Evolutionary conservation across 768 basidiomycete species (phyloP).

Genomic region (Tylopilus vinaceipallidus): DNA sequence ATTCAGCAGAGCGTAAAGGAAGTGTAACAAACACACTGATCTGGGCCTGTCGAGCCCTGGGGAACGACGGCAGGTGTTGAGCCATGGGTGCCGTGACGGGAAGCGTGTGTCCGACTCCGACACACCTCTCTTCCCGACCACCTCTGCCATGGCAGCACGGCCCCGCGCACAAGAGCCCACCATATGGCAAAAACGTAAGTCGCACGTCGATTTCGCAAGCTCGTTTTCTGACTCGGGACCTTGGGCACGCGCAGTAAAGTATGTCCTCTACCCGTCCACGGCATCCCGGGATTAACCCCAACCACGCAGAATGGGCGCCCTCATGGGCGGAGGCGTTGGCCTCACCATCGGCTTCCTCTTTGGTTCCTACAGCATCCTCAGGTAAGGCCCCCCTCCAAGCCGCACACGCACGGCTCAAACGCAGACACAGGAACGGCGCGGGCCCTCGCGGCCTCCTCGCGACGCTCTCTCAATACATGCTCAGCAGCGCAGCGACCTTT

Average conservation of each 20-base stretch:
- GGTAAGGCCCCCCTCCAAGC: constrained; percentile 47
- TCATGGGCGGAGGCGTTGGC: constrained; percentile 92
- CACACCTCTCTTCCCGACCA: constrained; percentile 1
- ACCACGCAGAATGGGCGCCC: constrained; percentile 74
- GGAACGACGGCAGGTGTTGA: constrained; percentile 50
- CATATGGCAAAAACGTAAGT: constrained; percentile 75
- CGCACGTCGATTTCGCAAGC: background rate
- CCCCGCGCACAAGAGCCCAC: constrained; percentile 51
- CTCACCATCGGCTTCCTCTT: constrained; percentile 98
- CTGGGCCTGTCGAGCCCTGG: constrained; percentile 79
- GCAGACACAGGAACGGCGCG: constrained; percentile 65
- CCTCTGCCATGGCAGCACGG: constrained; percentile 30
- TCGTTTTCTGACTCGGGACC: constrained; percentile 11
- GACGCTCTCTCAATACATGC: constrained; percentile 97
- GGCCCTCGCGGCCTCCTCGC: constrained; percentile 88
- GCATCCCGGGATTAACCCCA: constrained; percentile 3
- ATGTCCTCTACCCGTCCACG: constrained; percentile 22
- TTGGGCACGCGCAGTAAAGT: constrained; percentile 53
- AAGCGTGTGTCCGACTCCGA: constrained; percentile 5
- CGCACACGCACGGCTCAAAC: background rate
- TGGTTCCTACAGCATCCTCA: constrained; percentile 86
- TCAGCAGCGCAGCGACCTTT: constrained; percentile 96
- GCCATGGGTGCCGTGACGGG: constrained; percentile 8
- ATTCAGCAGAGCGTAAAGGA: constrained; percentile 5
- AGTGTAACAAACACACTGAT: constrained; percentile 58